phyloP scores from a whole-genome alignment of 2,329 filamentous ascomycete species.

The Penicillium fuscoglaucum region DNA sequence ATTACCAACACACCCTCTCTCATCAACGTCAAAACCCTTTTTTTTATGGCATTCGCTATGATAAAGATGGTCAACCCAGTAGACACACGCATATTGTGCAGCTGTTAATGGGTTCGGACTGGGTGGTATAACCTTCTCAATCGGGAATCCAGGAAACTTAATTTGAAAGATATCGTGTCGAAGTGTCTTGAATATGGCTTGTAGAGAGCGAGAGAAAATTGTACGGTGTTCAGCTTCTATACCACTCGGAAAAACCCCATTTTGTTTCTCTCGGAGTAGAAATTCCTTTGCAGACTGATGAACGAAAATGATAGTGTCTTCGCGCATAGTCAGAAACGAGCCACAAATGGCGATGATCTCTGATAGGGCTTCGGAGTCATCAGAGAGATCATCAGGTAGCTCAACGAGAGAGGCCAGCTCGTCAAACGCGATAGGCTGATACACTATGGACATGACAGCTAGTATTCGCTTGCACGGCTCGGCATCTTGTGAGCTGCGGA shows the following conservation, averaged over 20 bases:
- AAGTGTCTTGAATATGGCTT: conserved; percentile 32
- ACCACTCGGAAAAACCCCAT: conserved; percentile 33
- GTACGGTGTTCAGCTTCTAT: conserved; percentile 22
- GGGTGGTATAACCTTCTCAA: neutral
- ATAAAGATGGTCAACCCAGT: conserved; percentile 38
- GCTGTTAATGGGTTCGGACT: conserved; percentile 30
- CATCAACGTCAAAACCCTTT: too few relatives aligned
- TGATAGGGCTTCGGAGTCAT: neutral
- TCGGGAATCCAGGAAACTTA: too few relatives aligned
- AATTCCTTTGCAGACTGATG: conserved; percentile 33
- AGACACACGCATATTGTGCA: neutral
- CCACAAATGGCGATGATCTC: conserved; percentile 24
- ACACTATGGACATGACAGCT: neutral
- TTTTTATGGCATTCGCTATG: too few relatives aligned
- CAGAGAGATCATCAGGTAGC: neutral
- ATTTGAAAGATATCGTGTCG: conserved; percentile 16
- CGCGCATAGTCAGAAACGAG: conserved; percentile 25
- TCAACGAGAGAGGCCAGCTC: neutral
- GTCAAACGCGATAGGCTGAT: conserved; percentile 1
- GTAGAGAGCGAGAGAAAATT: conserved; percentile 40
- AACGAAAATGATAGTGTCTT: conserved; percentile 22
- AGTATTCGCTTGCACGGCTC: conserved; percentile 1
- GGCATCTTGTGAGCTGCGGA: conserved; percentile 17
- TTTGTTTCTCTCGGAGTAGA: neutral
- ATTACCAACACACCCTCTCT: neutral